Conservation (phyloP, 2,329 filamentous ascomycete genomes). For the Blastomyces gilchristii region DNA sequence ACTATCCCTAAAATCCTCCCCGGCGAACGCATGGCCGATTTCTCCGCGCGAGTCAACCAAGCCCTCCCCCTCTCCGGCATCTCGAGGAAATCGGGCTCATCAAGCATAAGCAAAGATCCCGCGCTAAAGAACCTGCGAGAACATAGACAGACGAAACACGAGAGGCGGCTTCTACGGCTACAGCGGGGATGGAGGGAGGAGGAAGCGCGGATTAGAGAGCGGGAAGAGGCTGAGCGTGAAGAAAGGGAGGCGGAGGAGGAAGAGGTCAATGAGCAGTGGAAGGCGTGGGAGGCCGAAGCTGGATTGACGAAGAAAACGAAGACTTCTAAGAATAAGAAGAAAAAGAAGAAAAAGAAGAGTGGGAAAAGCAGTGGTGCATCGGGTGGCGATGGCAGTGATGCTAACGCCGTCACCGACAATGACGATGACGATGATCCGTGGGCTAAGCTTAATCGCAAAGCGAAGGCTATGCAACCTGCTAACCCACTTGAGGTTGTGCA, state of each 20-base stretch:
- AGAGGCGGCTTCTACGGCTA: slow-evolving; percentile 60
- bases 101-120: slow-evolving; percentile 13
- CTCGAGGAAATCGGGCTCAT: slow-evolving; percentile 45
- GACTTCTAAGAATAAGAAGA: slow-evolving; percentile 52
- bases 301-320: slow-evolving; percentile 42
- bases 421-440: slow-evolving; percentile 53
- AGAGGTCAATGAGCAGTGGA: slow-evolving; percentile 55
- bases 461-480: slow-evolving; percentile 41
- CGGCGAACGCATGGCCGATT: slow-evolving; percentile 74
- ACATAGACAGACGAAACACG: slow-evolving; percentile 65
- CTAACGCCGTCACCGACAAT: slow-evolving; percentile 26
- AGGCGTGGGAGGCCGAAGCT: slow-evolving; percentile 49
- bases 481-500: slow-evolving; percentile 48
- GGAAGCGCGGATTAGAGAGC: slow-evolving; percentile 50
- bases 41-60: slow-evolving; percentile 71
- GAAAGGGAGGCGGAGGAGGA: slow-evolving; percentile 52
- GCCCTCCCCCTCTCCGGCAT: slow-evolving; percentile 67
- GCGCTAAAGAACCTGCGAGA: slow-evolving; percentile 32
- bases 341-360: slow-evolving; percentile 53
- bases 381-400: slow-evolving; percentile 35
- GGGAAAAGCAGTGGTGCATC: slow-evolving; percentile 52
- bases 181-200: slow-evolving; percentile 49
- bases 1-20: slow-evolving; percentile 62
- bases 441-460: slow-evolving; percentile 59
- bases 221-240: slow-evolving; percentile 67